Base-by-base conservation (phyloP, 1,284 basidiomycete species). In the Moniliophthora roreri region DNA sequence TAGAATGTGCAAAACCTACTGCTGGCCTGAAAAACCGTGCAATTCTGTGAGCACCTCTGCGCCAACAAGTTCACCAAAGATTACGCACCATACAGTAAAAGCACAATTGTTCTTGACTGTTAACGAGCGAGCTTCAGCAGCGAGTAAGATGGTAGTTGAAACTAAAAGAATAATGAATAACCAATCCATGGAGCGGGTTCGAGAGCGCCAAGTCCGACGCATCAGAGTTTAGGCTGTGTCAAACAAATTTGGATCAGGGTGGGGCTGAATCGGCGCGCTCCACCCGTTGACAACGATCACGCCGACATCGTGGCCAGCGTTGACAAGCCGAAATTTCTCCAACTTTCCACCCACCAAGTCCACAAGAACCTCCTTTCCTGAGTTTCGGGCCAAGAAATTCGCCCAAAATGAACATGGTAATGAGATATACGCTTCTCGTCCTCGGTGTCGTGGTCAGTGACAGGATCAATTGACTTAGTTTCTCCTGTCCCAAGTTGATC, bases 71-170 rank as follows among this genome's bases (percentile, higher is more conserved):
- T 1, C 23, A n/a, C 20, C 23, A 2, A 21, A 13, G 10, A 44
- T 6, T n/a, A n/a, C 40, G 18, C 24, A 46, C 44, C 44, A 46
- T 23, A 46, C 24, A 32, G 44, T 46, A 18, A 32, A 46, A n/a
- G 23, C 44, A 32, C 44, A 46, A 18, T 46, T 46, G n/a, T 46
- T 46, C 26, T 46, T 46, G 13, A 46, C 44, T 8, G 44, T 46
- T 15, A 46, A 7, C 11, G 24, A 28, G 13, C 24, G 24, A 26
- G 24, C 24, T 15, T 46, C 8, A 4, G 18, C 26, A 4, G 8
- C 41, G 21, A 1, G 21, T 5, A 28, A 28, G 21, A 26, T 26
- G 24, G 24, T 16, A 32, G 28, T 15, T 26, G 24, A 18, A 18
- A 23, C 13, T 2, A 18, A 41, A 41, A 18, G 13, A 28, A 46